Percentiles rank a stretch among this genome's conserved stretches.
phyloP scores from a whole-genome alignment of 2,329 filamentous ascomycete species.

The Aspergillus glaucus region DNA sequence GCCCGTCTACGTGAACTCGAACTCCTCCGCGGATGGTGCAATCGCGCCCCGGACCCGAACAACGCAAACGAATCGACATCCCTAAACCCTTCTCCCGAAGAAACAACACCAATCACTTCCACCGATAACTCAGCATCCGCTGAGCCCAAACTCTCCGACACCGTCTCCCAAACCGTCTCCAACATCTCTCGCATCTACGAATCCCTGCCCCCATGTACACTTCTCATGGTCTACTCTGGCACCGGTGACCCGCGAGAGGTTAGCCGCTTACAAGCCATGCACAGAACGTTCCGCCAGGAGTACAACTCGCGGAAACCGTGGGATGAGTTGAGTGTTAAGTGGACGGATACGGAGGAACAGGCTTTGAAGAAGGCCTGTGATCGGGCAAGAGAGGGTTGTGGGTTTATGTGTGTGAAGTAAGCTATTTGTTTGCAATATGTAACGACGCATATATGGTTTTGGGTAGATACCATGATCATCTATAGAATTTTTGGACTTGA shows the following conservation, averaged over 20 bases:
- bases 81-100: constrained; percentile 20
- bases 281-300: constrained; percentile 51
- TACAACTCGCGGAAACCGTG: constrained; percentile 54
- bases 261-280: constrained; percentile 50
- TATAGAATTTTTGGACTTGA: too few relatives aligned
- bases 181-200: constrained; percentile 50
- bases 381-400: constrained; percentile 52
- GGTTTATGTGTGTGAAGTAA: constrained; percentile 55
- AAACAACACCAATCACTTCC: constrained; percentile 13
- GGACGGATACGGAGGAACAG: constrained; percentile 60
- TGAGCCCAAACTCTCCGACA: constrained; percentile 33
- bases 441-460: background rate
- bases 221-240: constrained; percentile 59
- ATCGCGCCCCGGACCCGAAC: constrained; percentile 41
- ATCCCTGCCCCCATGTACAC: constrained; percentile 52
- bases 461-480: background rate
- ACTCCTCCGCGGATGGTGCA: constrained; percentile 55
- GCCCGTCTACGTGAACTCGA: constrained; percentile 58
- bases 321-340: constrained; percentile 57
- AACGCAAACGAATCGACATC: constrained; percentile 35
- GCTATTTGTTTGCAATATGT: background rate
- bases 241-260: constrained; percentile 56
- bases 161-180: constrained; percentile 46
- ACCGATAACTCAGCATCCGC: constrained; percentile 7
- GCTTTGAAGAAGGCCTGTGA: constrained; percentile 51